Percentiles rank a stretch among this genome's conserved stretches.
Evolutionary conservation across 805 yeast species (phyloP).

Genomic region (Grigorovia transvaalensis): DNA sequence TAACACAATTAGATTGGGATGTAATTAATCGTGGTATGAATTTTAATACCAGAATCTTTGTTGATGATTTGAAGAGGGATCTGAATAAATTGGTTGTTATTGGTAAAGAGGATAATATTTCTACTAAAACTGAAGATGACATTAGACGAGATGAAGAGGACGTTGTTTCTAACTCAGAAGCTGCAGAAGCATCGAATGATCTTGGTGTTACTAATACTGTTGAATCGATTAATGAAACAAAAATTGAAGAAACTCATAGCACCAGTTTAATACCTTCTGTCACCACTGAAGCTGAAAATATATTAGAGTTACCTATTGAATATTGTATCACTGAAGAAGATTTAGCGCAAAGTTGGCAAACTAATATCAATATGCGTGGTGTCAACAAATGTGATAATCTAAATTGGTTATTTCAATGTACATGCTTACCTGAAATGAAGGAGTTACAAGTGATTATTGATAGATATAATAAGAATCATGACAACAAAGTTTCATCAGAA

Average conservation of each 20-base stretch:
- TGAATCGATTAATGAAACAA: neutral
- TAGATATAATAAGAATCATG: conserved; percentile 7
- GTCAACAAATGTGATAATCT: conserved; percentile 15
- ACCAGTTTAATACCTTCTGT: neutral
- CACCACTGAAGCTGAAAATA: neutral
- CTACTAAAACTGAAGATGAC: neutral
- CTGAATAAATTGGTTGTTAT: conserved; percentile 1
- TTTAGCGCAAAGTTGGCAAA: conserved; percentile 12
- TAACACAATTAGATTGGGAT: conserved; percentile 6
- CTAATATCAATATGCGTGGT: conserved; percentile 11
- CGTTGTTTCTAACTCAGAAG: neutral
- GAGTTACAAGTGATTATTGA: neutral
- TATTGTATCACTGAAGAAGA: conserved; percentile 20
- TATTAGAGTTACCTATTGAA: conserved; percentile 23
- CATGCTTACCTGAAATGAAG: conserved; percentile 3
- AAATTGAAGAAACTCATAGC: neutral
- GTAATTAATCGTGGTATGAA: conserved; percentile 9
- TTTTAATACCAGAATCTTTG: conserved; percentile 1
- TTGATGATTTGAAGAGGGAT: neutral
- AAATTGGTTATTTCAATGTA: conserved; percentile 26
- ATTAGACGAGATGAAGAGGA: neutral
- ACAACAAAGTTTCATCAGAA: conserved; percentile 9
- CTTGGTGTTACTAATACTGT: no score
- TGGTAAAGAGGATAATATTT: neutral
- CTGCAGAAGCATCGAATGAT: neutral